These are phyloP conservation scores for Entophlyctis luteolus DNA, from an alignment of 192 early-diverging fungal genomes.

Conservation along the genomic window DNA sequence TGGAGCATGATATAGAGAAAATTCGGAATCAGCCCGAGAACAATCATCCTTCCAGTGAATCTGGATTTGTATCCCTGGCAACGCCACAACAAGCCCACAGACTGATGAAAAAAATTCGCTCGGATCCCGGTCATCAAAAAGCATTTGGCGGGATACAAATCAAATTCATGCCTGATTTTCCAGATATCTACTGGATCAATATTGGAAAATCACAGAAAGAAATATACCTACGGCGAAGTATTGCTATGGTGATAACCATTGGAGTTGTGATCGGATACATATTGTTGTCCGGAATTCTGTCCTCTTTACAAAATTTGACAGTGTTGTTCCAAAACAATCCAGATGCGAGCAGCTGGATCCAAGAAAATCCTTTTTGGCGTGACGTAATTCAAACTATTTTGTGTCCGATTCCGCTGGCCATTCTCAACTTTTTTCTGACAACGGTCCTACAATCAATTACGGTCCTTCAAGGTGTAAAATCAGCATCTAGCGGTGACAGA, in stretches of 20 bases:
- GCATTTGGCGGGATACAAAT: conserved; percentile 14
- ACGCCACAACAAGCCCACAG: conserved; percentile 9
- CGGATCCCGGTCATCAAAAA: background rate
- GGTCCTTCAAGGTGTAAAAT: conserved; percentile 12
- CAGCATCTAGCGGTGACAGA: background rate
- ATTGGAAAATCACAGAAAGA: conserved; percentile 3
- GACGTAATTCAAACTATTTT: conserved; percentile 1
- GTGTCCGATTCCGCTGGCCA: conserved; percentile 7
- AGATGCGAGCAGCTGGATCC: background rate
- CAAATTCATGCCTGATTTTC: conserved; percentile 15
- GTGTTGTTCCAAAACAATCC: conserved; percentile 8
- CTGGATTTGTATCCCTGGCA: conserved; percentile 2
- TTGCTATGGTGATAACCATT: background rate
- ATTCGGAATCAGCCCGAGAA: background rate
- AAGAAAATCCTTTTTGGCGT: background rate
- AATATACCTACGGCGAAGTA: background rate
- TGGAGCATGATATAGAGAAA: background rate
- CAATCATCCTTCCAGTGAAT: conserved; percentile 6
- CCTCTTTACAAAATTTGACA: background rate
- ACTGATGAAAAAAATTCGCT: conserved; percentile 2
- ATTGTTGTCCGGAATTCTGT: background rate
- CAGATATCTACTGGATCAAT: conserved; percentile 6
- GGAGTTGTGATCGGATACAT: conserved; percentile 1
- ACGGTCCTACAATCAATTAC: background rate
- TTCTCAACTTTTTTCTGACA: conserved; percentile 1